phyloP scores from a whole-genome alignment of 1,284 basidiomycete species.

The Pseudomicrostroma phylloplanum region DNA sequence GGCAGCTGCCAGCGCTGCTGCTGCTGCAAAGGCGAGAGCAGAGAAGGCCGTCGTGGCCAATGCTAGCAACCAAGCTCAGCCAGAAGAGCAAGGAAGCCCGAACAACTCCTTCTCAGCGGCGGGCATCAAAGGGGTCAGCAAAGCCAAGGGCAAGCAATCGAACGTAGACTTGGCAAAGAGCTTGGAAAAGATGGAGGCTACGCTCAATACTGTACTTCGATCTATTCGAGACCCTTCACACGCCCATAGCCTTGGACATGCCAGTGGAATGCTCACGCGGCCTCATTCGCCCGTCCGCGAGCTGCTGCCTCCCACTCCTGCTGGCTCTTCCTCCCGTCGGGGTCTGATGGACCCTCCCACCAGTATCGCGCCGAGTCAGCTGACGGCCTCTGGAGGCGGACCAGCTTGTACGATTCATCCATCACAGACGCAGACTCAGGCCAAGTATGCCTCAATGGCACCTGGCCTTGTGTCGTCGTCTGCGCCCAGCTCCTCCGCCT shows the following conservation, averaged over 20 bases:
- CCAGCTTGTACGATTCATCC: background rate
- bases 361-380: constrained; percentile 3
- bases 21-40: background rate
- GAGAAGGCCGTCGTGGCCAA: background rate
- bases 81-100: background rate
- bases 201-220: constrained; percentile 39
- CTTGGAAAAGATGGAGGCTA: constrained; percentile 47
- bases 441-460: background rate
- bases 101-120: background rate
- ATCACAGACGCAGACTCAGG: constrained; percentile 1
- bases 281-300: constrained; percentile 20
- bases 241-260: constrained; percentile 17
- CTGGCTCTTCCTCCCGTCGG: background rate
- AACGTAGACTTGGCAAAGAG: constrained; percentile 44
- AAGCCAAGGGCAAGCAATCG: constrained; percentile 29
- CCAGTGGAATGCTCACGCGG: constrained; percentile 31
- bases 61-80: background rate
- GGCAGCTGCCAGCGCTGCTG: constrained; percentile 13
- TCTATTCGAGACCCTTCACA: constrained; percentile 38
- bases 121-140: background rate
- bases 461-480: background rate
- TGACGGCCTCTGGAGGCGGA: background rate
- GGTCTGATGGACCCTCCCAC: background rate
- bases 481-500: background rate
- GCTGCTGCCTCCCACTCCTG: constrained; percentile 7